Conservation (phyloP, 2,329 filamentous ascomycete species). For the Fusarium poae region DNA sequence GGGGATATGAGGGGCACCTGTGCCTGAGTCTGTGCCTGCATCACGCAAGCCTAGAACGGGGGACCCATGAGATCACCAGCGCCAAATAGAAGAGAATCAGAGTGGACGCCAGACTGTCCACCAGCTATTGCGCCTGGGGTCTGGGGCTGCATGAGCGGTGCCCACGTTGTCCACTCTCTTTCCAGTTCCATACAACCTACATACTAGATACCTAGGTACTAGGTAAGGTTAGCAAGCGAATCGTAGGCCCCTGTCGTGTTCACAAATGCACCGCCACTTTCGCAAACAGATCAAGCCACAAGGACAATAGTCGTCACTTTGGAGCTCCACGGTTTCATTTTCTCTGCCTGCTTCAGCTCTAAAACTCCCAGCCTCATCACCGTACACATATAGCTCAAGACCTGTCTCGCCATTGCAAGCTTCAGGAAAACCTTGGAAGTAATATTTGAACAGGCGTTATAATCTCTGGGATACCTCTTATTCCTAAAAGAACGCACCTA, state of each 20-base stretch:
- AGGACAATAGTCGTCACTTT: conserved; percentile 23
- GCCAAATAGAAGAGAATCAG: conserved; percentile 16
- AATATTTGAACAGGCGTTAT: background rate
- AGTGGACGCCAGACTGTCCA: conserved; percentile 14
- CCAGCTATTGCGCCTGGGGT: conserved; percentile 16
- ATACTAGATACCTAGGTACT: too few species aligned
- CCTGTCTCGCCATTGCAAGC: conserved; percentile 1
- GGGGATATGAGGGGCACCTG: conserved; percentile 29
- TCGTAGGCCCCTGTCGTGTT: conserved; percentile 23
- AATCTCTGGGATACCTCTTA: background rate
- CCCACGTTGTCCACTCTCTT: conserved; percentile 30
- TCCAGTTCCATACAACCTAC: conserved; percentile 15
- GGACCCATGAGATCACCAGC: conserved; percentile 35
- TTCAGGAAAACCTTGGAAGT: background rate
- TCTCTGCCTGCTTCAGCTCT: conserved; percentile 31
- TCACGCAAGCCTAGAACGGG: conserved; percentile 31
- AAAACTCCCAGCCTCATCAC: conserved; percentile 27
- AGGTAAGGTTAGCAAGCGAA: conserved; percentile 5
- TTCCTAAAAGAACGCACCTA: background rate
- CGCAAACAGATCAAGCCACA: conserved; percentile 31
- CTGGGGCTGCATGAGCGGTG: conserved; percentile 25
- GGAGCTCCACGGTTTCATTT: conserved; percentile 24
- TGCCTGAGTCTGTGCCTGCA: conserved; percentile 18
- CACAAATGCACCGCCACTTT: conserved; percentile 33
- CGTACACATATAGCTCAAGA: conserved; percentile 19